A percentile compares a stretch with the other conserved stretches of the same genome.
These are phyloP conservation scores for Phytopythium aichiense DNA, from an alignment of 352 stramenopile species.

Conservation along the genomic window DNA sequence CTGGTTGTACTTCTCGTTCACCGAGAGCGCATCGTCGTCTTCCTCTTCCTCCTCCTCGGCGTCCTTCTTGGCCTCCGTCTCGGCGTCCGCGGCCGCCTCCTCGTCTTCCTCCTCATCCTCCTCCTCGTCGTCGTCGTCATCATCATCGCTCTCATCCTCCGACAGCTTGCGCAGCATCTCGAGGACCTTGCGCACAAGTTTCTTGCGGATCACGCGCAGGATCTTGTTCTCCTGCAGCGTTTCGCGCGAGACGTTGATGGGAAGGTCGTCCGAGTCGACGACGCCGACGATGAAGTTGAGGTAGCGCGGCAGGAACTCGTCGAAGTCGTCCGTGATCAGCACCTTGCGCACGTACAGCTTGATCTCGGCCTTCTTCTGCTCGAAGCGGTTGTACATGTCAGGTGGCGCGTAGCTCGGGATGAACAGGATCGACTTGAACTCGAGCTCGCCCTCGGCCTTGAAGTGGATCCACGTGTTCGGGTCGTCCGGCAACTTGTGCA, in stretches of 20 bases:
- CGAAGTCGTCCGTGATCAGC: conserved; percentile 98
- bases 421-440: conserved; percentile 99
- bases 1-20: conserved; percentile 92
- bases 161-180: conserved; percentile 97
- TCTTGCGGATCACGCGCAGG: conserved; percentile 99
- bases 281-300: conserved; percentile 99
- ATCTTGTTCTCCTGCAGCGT: conserved; percentile 99
- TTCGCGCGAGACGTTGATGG: conserved; percentile 99
- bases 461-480: conserved; percentile 98
- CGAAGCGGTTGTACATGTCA: conserved; percentile 90
- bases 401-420: conserved; percentile 86
- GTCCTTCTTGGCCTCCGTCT: conserved; percentile 48
- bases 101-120: conserved; percentile 45
- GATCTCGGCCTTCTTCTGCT: conserved; percentile 91
- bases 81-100: conserved; percentile 47
- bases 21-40: conserved; percentile 52
- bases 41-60: conserved; percentile 79
- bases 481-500: conserved; percentile 87
- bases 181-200: conserved; percentile 98
- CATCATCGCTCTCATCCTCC: conserved; percentile 85
- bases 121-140: conserved; percentile 51
- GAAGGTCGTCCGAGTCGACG: conserved; percentile 98
- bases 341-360: conserved; percentile 99
- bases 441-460: conserved; percentile 98
- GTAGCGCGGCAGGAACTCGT: conserved; percentile 98